Conservation (phyloP, 2,329 filamentous ascomycete species). For the Pseudogymnoascus sp. region DNA sequence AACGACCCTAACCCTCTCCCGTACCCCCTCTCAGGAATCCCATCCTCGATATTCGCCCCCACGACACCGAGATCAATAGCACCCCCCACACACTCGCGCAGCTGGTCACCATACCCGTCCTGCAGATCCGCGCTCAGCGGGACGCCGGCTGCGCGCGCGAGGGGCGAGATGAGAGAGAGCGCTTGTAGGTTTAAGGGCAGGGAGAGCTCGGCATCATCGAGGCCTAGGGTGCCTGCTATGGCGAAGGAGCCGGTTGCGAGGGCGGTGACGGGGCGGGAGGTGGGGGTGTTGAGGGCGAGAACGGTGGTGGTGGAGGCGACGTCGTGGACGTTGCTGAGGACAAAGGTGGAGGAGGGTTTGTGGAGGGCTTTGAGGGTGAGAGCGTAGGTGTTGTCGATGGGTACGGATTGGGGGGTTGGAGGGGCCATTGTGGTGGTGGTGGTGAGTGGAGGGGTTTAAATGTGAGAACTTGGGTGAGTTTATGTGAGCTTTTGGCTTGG, state of each 20-base stretch:
- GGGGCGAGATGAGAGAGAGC: slow-evolving; percentile 37
- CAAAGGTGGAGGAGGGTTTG: slow-evolving; percentile 41
- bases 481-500: background rate
- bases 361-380: slow-evolving; percentile 39
- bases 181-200: slow-evolving; percentile 44
- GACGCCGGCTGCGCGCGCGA: slow-evolving; percentile 34
- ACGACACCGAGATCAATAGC: slow-evolving; percentile 46
- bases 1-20: slow-evolving; percentile 24
- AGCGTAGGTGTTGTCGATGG: slow-evolving; percentile 16
- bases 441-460: background rate
- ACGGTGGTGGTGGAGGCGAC: slow-evolving; percentile 40
- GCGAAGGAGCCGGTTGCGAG: slow-evolving; percentile 36
- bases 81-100: slow-evolving; percentile 38
- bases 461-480: background rate
- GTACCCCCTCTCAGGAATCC: slow-evolving; percentile 15
- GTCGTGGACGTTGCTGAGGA: slow-evolving; percentile 52
- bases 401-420: background rate
- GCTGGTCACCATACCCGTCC: slow-evolving; percentile 48
- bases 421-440: background rate
- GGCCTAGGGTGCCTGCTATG: slow-evolving; percentile 39
- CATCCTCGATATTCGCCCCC: slow-evolving; percentile 55
- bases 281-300: slow-evolving; percentile 34
- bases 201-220: slow-evolving; percentile 42
- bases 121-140: slow-evolving; percentile 53
- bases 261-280: slow-evolving; percentile 8